Evolutionary conservation across 2,329 filamentous ascomycete species (phyloP), one percentile per base, ranked within the genome.

Genomic region (Cladosporium oxysporum): DNA sequence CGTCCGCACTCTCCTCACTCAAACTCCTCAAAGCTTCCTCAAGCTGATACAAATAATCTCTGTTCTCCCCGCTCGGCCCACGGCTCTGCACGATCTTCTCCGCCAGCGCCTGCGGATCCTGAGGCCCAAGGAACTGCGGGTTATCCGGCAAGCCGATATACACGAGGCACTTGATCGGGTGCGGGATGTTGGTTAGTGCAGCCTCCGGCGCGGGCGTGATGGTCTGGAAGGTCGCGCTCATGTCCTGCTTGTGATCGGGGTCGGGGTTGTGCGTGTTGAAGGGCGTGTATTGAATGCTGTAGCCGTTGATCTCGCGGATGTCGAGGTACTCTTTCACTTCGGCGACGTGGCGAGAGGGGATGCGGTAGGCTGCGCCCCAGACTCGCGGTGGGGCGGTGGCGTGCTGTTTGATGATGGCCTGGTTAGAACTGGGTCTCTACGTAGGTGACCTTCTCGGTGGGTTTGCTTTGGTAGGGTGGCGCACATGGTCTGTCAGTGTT

Each of bases 81-180:
- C 82, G 79, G 72, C 91, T 92, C 58, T 81, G 81, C 71, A 88
- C 85, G 72, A 99, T 98, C 78, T 94, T 91, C 78, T 88, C 85
- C 28, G 94, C 93, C 60, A 98, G 84, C 50, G 81, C 77, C 73
- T 92, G 87, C 0, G 91, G 90, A 63, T 95, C 89, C 76, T 96
- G 93, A 0, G 90, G 88, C 0, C 92, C 92, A 44, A 93, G 84
- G 75, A 99, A 99, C 78, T 98, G 95, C 64, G 92, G 90, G 75
- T 99, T 99, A 55, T 90, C 88, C 0, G 95, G 95, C 2, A 96
- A 91, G 26, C 95, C 95, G 74, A 99, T 98, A 78, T 99, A 99
- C 1, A 96, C 92, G 69, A 97, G 86, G 66, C 86, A 88, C 12
- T 79, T 78, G 66, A 85, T 82, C 6, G 82, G 77, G 12, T 75